Conservation (phyloP, 805 yeast species). For the Barnettozyma vustinii region DNA sequence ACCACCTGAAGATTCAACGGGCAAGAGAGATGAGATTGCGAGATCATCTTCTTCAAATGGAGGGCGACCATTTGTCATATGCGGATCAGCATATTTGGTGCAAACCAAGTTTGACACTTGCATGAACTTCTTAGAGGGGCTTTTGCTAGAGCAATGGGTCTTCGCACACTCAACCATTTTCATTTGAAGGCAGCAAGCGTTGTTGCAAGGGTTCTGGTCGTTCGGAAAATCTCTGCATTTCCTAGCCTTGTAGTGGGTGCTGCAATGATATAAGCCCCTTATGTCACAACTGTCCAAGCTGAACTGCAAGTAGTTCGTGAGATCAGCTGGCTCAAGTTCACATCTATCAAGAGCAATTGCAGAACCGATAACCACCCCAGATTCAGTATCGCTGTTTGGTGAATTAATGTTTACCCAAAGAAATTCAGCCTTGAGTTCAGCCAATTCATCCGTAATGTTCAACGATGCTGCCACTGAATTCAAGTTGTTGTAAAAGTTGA, state of each 20-base stretch:
- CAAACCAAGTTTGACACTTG: conserved; percentile 20
- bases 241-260: conserved; percentile 15
- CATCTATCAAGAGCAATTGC: conserved; percentile 20
- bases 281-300: conserved; percentile 23
- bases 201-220: conserved; percentile 18
- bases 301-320: conserved; percentile 14
- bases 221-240: conserved; percentile 13
- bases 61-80: conserved; percentile 12
- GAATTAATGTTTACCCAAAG: conserved; percentile 11
- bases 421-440: conserved; percentile 14
- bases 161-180: conserved; percentile 23
- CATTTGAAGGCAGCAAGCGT: conserved; percentile 23
- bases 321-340: conserved; percentile 13
- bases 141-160: conserved; percentile 16
- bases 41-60: conserved; percentile 1
- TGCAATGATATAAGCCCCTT: conserved; percentile 20
- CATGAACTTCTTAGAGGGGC: conserved; percentile 14
- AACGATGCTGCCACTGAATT: conserved; percentile 13
- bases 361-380: not conserved
- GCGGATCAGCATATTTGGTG: conserved; percentile 21
- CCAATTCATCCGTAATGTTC: conserved; percentile 10
- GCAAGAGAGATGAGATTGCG: not conserved
- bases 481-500: conserved; percentile 10
- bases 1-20: not conserved
- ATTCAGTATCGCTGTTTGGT: not conserved